Evolutionary conservation across 352 stramenopile genomes (phyloP).

Genomic region (Pythium phragmiticola): DNA sequence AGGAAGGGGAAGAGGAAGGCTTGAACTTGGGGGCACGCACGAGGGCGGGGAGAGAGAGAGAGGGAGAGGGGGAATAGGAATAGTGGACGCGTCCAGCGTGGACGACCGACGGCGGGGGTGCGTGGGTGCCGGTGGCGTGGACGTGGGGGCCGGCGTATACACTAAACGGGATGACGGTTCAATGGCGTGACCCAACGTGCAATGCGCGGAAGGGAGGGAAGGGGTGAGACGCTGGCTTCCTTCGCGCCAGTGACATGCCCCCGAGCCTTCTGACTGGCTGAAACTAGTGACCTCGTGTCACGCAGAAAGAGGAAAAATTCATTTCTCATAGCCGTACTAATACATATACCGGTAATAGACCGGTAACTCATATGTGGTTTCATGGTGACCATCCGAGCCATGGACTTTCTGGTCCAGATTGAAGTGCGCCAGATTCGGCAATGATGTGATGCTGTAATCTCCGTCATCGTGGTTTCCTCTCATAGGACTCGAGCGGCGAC

Average conservation of each 20-base stretch:
- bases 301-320: background rate
- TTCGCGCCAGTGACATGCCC: slow-evolving; percentile 20
- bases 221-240: slow-evolving; percentile 17
- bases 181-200: background rate
- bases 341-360: background rate
- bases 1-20: background rate
- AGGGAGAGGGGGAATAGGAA: too few relatives aligned
- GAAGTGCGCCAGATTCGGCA: background rate
- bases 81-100: background rate
- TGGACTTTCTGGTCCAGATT: background rate
- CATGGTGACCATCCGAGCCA: too few relatives aligned
- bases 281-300: background rate
- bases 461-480: too few relatives aligned
- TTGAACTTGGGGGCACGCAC: background rate
- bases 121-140: too few relatives aligned
- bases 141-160: background rate
- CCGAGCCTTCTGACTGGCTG: background rate
- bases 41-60: background rate
- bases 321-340: background rate
- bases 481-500: too few relatives aligned
- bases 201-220: background rate
- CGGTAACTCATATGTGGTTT: background rate
- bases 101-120: too few relatives aligned
- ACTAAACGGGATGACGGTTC: background rate
- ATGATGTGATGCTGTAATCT: too few relatives aligned